Conservation (phyloP, 805 yeast genomes). For the Cyberlindnera mycetangii region DNA sequence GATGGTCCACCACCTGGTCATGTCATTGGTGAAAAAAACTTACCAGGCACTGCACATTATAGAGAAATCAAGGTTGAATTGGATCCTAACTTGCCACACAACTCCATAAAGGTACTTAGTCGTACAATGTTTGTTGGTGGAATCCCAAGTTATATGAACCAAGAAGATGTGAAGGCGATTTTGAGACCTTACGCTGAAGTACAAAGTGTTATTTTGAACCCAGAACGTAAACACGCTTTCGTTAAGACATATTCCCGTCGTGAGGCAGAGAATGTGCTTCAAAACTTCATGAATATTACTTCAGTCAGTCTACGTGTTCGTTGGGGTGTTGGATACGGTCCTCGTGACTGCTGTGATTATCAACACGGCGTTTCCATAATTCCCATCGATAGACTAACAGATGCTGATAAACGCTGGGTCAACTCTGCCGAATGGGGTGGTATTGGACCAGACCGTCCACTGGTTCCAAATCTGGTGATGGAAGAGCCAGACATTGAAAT, state of each 20-base stretch:
- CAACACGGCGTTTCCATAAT: slow-evolving; percentile 86
- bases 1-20: slow-evolving; percentile 29
- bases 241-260: slow-evolving; percentile 88
- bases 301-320: slow-evolving; percentile 66
- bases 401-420: slow-evolving; percentile 90
- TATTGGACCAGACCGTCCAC: slow-evolving; percentile 74
- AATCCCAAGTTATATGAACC: slow-evolving; percentile 80
- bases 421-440: slow-evolving; percentile 96
- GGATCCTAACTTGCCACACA: slow-evolving; percentile 73
- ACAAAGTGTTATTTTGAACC: slow-evolving; percentile 83
- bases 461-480: slow-evolving; percentile 74
- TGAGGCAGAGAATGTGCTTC: slow-evolving; percentile 84
- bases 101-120: slow-evolving; percentile 76
- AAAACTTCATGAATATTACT: slow-evolving; percentile 64
- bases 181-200: slow-evolving; percentile 87
- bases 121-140: slow-evolving; percentile 95
- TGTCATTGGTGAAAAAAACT: slow-evolving; percentile 57
- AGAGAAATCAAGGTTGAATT: slow-evolving; percentile 70
- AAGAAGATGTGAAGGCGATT: slow-evolving; percentile 62
- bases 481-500: slow-evolving; percentile 98
- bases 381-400: slow-evolving; percentile 85
- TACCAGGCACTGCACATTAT: slow-evolving; percentile 70
- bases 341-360: slow-evolving; percentile 96
- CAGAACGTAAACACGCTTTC: slow-evolving; percentile 92
- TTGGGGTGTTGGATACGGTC: slow-evolving; percentile 99